phyloP scores from a whole-genome alignment of 345 rosid species.

The Eutrema heterophyllum region DNA sequence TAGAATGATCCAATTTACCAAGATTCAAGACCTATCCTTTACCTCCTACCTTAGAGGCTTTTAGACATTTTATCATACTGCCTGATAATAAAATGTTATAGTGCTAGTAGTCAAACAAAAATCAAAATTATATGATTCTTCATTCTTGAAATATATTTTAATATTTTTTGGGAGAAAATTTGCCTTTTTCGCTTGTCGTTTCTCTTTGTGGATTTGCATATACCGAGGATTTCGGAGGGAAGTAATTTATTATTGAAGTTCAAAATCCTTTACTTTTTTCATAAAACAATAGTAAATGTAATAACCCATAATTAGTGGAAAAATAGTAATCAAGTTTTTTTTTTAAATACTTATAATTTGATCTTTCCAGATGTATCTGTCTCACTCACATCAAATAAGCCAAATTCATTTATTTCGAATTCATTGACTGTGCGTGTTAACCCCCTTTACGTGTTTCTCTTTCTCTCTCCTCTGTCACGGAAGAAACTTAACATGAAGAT shows the following conservation, averaged over 20 bases:
- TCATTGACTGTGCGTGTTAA: constrained; percentile 13
- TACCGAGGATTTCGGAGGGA: constrained; percentile 5
- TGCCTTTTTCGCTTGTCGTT: background rate
- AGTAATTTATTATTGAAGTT: background rate
- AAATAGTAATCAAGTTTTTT: background rate
- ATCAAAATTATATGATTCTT: background rate
- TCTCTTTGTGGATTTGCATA: background rate
- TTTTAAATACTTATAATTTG: background rate
- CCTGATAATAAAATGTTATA: background rate
- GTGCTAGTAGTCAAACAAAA: background rate
- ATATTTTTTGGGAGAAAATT: background rate
- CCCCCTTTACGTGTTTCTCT: constrained; percentile 20
- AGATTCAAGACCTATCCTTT: background rate
- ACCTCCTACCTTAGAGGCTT: background rate
- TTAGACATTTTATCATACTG: background rate
- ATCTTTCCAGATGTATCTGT: background rate
- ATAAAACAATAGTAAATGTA: background rate
- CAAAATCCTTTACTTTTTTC: background rate
- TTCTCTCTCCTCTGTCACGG: constrained; percentile 30
- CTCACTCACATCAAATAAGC: constrained; percentile 14
- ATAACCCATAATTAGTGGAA: constrained; percentile 19
- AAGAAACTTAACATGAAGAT: background rate
- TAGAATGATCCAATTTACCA: background rate
- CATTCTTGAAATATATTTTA: background rate
- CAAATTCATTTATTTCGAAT: constrained; percentile 23